Conservation (phyloP, 2,329 filamentous ascomycete genomes). For the Colletotrichum tamarilloi region DNA sequence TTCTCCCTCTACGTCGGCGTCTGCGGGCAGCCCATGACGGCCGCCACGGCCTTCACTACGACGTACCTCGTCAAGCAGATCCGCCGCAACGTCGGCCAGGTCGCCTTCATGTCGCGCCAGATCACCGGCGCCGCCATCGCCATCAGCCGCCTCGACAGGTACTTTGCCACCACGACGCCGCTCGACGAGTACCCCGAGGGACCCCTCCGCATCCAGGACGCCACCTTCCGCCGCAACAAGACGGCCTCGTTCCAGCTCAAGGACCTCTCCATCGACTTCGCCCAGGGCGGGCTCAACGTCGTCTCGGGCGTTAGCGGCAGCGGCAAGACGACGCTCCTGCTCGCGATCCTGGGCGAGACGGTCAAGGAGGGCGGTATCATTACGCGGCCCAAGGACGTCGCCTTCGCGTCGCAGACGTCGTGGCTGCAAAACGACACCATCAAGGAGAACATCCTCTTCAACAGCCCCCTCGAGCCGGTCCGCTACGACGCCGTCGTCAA, state of each 20-base stretch:
- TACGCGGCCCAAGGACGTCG: conserved; percentile 62
- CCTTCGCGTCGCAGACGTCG: conserved; percentile 67
- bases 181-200: conserved; percentile 60
- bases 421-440: conserved; percentile 70
- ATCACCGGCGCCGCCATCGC: conserved; percentile 58
- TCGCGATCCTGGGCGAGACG: conserved; percentile 66
- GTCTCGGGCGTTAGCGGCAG: conserved; percentile 65
- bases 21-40: conserved; percentile 59
- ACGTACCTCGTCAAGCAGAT: conserved; percentile 64
- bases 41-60: conserved; percentile 68
- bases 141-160: conserved; percentile 63
- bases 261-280: conserved; percentile 62
- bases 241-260: conserved; percentile 61
- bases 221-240: conserved; percentile 61
- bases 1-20: conserved; percentile 64
- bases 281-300: conserved; percentile 65
- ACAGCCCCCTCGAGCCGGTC: conserved; percentile 59
- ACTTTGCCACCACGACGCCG: conserved; percentile 62
- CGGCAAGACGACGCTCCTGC: conserved; percentile 67
- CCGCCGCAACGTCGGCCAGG: conserved; percentile 62
- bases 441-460: conserved; percentile 66
- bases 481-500: conserved; percentile 67
- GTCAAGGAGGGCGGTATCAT: conserved; percentile 59
- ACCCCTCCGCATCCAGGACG: conserved; percentile 57
- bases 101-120: conserved; percentile 55